A percentile compares a stretch with the other conserved stretches of the same genome.
These are phyloP conservation scores for Neospermospora avenae DNA, from an alignment of 2,329 filamentous ascomycete genomes.

Conservation along the genomic window DNA sequence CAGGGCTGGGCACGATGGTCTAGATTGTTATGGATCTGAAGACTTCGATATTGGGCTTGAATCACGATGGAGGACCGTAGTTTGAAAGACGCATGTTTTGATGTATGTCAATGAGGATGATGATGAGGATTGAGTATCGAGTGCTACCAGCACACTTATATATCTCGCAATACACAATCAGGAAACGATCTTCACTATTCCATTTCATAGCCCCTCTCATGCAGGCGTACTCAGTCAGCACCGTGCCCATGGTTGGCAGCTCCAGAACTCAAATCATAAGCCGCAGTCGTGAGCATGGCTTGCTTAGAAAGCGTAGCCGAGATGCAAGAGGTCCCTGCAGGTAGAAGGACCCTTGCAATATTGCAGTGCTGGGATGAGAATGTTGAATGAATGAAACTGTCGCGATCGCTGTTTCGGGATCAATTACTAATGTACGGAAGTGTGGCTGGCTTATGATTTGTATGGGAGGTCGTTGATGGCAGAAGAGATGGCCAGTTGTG, in stretches of 20 bases:
- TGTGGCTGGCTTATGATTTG: neutral
- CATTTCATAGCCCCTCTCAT: neutral
- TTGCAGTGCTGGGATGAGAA: neutral
- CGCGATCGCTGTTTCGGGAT: neutral
- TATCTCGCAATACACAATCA: neutral
- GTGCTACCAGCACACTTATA: neutral
- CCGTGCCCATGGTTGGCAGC: neutral
- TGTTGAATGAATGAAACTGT: neutral
- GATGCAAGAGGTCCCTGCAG: neutral
- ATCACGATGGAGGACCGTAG: neutral
- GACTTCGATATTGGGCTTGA: neutral
- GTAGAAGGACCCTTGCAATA: neutral
- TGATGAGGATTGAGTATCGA: neutral
- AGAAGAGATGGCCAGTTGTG: neutral
- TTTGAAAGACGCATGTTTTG: neutral
- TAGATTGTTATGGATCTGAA: neutral
- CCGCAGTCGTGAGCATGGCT: neutral
- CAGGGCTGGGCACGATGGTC: neutral
- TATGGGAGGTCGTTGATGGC: neutral
- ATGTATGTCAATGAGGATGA: too few relatives aligned
- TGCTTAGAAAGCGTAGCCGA: conserved; percentile 9
- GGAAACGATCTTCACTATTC: neutral
- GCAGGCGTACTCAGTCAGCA: conserved; percentile 1
- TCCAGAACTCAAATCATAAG: conserved; percentile 1
- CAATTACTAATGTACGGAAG: neutral